A percentile compares a stretch with the other conserved stretches of the same genome.
Evolutionary conservation across 495 filamentous ascomycete genomes (phyloP).

Genomic region (Chaetomium tenue): DNA sequence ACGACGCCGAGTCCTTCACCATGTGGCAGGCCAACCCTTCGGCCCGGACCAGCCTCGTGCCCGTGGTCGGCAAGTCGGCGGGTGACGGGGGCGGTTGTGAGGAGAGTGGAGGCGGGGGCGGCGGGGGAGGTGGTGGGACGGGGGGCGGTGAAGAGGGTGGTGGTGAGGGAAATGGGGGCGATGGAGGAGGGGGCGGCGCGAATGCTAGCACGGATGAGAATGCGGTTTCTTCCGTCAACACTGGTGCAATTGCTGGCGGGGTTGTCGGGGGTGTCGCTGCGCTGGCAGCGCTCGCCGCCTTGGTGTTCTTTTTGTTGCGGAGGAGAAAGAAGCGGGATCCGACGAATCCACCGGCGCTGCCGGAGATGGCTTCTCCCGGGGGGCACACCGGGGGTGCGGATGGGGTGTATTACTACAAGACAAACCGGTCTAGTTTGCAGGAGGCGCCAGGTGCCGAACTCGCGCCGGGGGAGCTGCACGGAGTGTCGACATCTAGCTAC

Average conservation of each 20-base stretch:
- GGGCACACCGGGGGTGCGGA: not conserved
- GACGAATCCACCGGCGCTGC: not conserved
- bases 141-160: no score
- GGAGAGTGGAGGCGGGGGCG: not conserved
- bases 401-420: not conserved
- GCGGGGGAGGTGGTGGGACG: not conserved
- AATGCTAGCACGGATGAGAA: no score
- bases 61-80: not conserved
- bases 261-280: conserved; percentile 13
- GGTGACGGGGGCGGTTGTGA: not conserved
- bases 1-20: conserved; percentile 32
- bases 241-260: conserved; percentile 16
- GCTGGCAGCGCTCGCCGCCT: not conserved
- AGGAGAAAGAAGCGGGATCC: not conserved
- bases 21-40: conserved; percentile 30
- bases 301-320: conserved; percentile 3
- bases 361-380: not conserved
- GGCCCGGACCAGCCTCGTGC: not conserved
- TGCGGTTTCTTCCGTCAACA: not conserved
- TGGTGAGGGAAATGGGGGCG: not conserved
- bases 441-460: not conserved
- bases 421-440: not conserved
- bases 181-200: not conserved
- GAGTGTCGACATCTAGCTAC: not conserved
- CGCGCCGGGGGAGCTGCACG: not conserved